Base-by-base conservation (phyloP, 2,329 filamentous ascomycete species). In the Fusarium acutatum region DNA sequence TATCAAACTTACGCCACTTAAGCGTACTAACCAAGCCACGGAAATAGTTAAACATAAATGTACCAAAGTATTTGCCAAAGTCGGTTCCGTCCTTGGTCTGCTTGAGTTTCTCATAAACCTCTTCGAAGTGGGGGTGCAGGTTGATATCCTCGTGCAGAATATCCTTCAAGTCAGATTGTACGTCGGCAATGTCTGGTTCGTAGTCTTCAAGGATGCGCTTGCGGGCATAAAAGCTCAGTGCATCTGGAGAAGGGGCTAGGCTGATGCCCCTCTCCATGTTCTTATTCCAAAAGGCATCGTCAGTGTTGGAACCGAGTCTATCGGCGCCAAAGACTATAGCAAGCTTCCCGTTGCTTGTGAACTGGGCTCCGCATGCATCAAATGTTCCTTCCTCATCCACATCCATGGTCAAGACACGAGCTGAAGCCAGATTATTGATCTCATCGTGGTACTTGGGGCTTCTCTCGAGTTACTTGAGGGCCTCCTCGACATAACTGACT, bases 201-300 rank as follows among this genome's bases (percentile, higher is more conserved):
- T 50, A 50, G 15, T 50, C 47, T 24, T 50, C 47, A 7, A 28
- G 47, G 15, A 32, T 32, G 8, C 28, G 11, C 24, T 32, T 50
- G 7, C 47, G 47, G 3, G 47, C 47, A 8, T 50, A 34, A 3
- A 18, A 50, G 28, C 47, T 50, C 22, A 32, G 15, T 2, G 11
- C 3, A 18, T 32, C 47, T 0, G 22, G 24, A 5, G 22, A 24
- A 18, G 28, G 22, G 0, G 47, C 17, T 22, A 50, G 5, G 0
- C 47, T 50, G 8, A 50, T 50, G 6, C 47, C 28, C 11, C 32
- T 50, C 28, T 50, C 28, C 6, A 50, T 15, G 11, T 50, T 49
- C 22, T 32, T 49, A 7, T 49, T 28, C 46, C 28, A 49, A 2
- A 32, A 32, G 4, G 46, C 46, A 7, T 49, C 15, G 11, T 28